Conservation (phyloP, 2,329 filamentous ascomycete species). For the Aplosporella prunicola region DNA sequence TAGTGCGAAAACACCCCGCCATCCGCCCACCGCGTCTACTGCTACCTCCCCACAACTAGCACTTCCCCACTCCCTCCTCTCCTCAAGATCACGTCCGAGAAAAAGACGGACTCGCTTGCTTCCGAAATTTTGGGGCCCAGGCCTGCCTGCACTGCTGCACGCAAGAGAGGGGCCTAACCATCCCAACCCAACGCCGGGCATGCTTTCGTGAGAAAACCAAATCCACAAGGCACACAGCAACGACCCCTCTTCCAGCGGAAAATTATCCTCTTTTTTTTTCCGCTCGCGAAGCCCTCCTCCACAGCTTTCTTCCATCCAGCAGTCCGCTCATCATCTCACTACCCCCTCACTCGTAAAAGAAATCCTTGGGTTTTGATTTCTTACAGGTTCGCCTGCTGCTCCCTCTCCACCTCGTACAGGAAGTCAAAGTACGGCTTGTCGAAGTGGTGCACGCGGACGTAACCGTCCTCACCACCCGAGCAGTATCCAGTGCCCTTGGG, state of each 20-base stretch:
- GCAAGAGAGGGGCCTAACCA: too few relatives aligned
- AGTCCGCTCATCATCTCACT: not conserved
- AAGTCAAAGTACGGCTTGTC: conserved; percentile 99
- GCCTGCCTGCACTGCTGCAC: too few relatives aligned
- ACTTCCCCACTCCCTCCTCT: too few relatives aligned
- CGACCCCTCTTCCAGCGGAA: conserved; percentile 3
- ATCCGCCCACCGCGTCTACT: too few relatives aligned
- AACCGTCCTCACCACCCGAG: conserved; percentile 94
- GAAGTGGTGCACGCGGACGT: conserved; percentile 96
- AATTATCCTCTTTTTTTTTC: not conserved
- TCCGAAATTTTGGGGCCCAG: too few relatives aligned
- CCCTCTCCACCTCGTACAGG: conserved; percentile 95
- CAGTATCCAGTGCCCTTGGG: conserved; percentile 88
- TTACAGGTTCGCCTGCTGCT: conserved; percentile 42
- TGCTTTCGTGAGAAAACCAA: conserved; percentile 11
- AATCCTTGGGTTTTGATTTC: too few relatives aligned
- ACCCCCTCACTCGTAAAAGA: not conserved
- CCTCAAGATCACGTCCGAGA: too few relatives aligned
- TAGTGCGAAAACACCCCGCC: too few relatives aligned
- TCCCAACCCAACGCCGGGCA: conserved; percentile 11
- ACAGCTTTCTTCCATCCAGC: not conserved
- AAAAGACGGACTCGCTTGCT: too few relatives aligned
- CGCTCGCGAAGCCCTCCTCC: not conserved
- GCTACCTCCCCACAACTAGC: too few relatives aligned
- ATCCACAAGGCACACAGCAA: conserved; percentile 9